Evolutionary conservation across 495 filamentous ascomycete genomes (phyloP).

Genomic region (Tuber magnatum): DNA sequence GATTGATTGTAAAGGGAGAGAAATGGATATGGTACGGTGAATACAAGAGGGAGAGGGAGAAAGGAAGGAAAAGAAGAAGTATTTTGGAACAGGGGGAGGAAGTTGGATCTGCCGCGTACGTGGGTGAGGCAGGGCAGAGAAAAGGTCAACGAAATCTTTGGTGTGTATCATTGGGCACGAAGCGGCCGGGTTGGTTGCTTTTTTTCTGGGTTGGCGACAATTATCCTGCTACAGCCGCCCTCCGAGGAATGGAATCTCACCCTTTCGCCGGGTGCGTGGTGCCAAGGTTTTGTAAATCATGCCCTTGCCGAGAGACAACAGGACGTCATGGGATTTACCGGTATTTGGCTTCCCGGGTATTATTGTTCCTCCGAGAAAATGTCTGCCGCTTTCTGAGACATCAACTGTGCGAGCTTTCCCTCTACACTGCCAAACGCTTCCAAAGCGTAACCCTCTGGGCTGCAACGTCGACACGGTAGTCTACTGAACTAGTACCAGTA

Average conservation of each 20-base stretch:
- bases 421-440: not conserved
- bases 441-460: not conserved
- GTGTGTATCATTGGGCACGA: not conserved
- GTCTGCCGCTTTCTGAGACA: not conserved
- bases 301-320: not conserved
- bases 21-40: not conserved
- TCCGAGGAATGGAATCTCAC: not conserved
- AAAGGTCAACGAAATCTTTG: not conserved
- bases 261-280: not conserved
- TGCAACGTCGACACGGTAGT: not conserved
- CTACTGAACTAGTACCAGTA: no score
- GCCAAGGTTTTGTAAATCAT: not conserved
- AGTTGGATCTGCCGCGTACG: not conserved
- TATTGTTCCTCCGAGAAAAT: not conserved
- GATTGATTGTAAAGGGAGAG: not conserved
- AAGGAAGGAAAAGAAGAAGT: not conserved
- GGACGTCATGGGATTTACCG: not conserved
- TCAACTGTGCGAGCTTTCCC: not conserved
- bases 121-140: not conserved
- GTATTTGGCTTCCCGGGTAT: not conserved
- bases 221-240: not conserved
- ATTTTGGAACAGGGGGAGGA: not conserved
- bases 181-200: not conserved
- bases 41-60: not conserved
- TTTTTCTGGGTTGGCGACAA: not conserved